Evolutionary conservation across 176 grass and related monocot species (phyloP).

Genomic region (Carex myosuroides): DNA sequence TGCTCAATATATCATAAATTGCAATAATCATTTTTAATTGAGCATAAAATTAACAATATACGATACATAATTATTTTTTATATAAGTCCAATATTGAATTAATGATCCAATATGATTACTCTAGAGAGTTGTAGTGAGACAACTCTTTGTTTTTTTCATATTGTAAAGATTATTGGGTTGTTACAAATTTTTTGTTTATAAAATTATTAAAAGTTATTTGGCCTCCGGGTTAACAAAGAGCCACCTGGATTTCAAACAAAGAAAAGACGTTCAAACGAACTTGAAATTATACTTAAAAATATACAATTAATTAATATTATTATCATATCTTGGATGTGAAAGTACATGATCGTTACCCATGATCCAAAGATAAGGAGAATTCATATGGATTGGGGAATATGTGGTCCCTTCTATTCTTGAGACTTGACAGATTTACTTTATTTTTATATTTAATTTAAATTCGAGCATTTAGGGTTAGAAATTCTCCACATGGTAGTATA

Average conservation of each 20-base stretch:
- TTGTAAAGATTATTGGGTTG: neutral
- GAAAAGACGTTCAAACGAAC: neutral
- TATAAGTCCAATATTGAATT: too few species aligned
- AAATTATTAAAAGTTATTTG: neutral
- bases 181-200: neutral
- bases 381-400: neutral
- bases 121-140: neutral
- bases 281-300: slow-evolving; percentile 1
- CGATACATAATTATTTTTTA: too few species aligned
- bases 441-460: neutral
- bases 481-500: too few species aligned
- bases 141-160: neutral
- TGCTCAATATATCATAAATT: too few species aligned
- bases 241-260: neutral
- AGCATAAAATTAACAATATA: too few species aligned
- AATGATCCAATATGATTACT: neutral
- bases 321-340: slow-evolving; percentile 5
- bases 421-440: neutral
- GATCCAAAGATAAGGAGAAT: slow-evolving; percentile 7
- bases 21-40: too few species aligned
- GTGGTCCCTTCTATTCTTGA: slow-evolving; percentile 2
- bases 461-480: neutral
- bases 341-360: slow-evolving; percentile 1
- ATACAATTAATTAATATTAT: neutral
- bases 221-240: neutral